Conservation (phyloP, 495 filamentous ascomycete genomes). For the Neurospora tetraspora region DNA sequence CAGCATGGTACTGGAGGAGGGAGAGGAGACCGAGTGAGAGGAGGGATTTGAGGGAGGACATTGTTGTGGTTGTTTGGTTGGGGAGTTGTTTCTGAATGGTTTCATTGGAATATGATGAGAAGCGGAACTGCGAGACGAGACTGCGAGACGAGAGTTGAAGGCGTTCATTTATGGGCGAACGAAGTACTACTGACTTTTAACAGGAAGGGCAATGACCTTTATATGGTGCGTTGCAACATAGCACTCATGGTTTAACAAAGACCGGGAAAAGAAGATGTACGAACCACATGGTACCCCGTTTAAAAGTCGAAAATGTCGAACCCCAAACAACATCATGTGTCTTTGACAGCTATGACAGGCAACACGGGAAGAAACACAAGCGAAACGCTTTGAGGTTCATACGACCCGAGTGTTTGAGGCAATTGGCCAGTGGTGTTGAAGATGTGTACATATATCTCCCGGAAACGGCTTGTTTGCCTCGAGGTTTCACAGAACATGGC, state of each 20-base stretch:
- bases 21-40: not conserved
- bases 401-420: not conserved
- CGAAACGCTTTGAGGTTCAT: not conserved
- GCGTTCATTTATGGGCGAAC: not conserved
- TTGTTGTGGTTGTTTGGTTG: not conserved
- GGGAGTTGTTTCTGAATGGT: not conserved
- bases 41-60: not conserved
- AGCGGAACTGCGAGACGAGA: not conserved
- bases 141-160: not conserved
- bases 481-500: not conserved
- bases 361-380: not conserved
- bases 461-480: not conserved
- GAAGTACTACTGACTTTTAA: accelerated
- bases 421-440: not conserved
- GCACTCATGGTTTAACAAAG: not conserved
- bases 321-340: not conserved
- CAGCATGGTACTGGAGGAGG: not conserved
- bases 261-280: not conserved
- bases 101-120: not conserved
- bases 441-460: not conserved
- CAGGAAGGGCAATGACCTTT: not conserved
- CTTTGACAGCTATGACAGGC: not conserved
- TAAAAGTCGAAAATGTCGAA: not conserved
- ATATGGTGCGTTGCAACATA: not conserved
- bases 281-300: not conserved